These are phyloP conservation scores for Hansenula lynferdii DNA, from an alignment of 1,139 yeast species.

Conservation along the genomic window DNA sequence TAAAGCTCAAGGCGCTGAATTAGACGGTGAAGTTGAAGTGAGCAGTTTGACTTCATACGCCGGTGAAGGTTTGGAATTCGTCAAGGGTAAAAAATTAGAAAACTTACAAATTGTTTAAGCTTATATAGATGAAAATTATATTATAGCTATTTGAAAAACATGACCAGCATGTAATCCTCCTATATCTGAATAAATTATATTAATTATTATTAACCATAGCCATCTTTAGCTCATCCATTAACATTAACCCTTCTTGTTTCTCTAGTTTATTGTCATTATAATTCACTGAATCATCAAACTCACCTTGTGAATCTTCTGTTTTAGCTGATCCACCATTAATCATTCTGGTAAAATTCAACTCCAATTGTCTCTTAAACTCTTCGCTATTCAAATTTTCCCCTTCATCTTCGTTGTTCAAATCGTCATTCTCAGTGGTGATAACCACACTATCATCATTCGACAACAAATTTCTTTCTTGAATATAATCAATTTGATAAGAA, in stretches of 20 bases:
- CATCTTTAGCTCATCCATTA: constrained; percentile 13
- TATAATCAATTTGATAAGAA: too few relatives aligned
- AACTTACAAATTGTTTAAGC: constrained; percentile 23
- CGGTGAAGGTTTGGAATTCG: constrained; percentile 76
- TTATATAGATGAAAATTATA: too few relatives aligned
- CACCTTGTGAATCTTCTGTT: background rate
- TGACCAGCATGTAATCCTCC: constrained; percentile 1
- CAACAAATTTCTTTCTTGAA: constrained; percentile 10
- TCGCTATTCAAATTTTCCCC: constrained; percentile 6
- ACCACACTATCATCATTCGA: constrained; percentile 22
- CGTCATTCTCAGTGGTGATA: constrained; percentile 9
- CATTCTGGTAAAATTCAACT: constrained; percentile 15
- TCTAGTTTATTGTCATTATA: constrained; percentile 9
- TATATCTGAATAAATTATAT: too few relatives aligned
- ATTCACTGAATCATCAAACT: constrained; percentile 1
- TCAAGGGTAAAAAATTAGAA: constrained; percentile 45
- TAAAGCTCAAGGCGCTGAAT: constrained; percentile 56
- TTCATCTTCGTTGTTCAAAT: constrained; percentile 4
- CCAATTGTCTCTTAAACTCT: constrained; percentile 16
- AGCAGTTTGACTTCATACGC: constrained; percentile 68
- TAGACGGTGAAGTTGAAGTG: constrained; percentile 65
- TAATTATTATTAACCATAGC: too few relatives aligned
- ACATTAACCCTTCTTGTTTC: constrained; percentile 1
- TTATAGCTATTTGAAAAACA: too few relatives aligned
- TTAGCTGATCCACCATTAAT: constrained; percentile 5